phyloP scores from a whole-genome alignment of 2,329 filamentous ascomycete genomes.

The Fusarium equiseti region DNA sequence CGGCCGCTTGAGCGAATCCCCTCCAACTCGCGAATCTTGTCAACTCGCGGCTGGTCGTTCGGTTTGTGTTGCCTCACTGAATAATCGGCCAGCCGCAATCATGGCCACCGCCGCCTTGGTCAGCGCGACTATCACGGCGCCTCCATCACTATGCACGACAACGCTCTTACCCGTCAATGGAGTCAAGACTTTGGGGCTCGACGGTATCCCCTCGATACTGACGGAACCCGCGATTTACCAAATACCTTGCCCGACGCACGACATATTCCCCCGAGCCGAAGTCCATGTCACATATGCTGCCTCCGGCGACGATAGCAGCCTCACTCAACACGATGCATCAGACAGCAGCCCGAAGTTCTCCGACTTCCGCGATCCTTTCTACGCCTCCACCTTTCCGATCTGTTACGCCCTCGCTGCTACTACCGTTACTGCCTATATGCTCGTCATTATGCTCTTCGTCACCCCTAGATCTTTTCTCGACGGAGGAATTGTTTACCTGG shows the following conservation, averaged over 20 bases:
- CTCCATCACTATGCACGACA: conserved; percentile 55
- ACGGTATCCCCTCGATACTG: conserved; percentile 67
- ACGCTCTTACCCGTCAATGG: conserved; percentile 59
- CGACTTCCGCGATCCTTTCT: conserved; percentile 87
- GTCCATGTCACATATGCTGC: conserved; percentile 56
- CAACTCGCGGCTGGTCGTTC: conserved; percentile 47
- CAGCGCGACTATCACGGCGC: conserved; percentile 47
- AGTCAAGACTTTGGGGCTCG: conserved; percentile 63
- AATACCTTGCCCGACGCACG: conserved; percentile 48
- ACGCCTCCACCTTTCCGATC: conserved; percentile 91
- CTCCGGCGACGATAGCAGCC: conserved; percentile 52
- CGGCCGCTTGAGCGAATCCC: conserved; percentile 34
- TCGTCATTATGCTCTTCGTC: conserved; percentile 93
- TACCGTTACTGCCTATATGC: conserved; percentile 90
- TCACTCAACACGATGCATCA: conserved; percentile 47
- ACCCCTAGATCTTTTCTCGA: conserved; percentile 94
- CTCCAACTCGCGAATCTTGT: conserved; percentile 38
- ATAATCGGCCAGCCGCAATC: conserved; percentile 44
- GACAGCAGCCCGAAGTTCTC: conserved; percentile 61
- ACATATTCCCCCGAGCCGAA: conserved; percentile 39
- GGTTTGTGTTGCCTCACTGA: conserved; percentile 33
- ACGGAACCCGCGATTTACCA: conserved; percentile 68
- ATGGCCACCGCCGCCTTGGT: conserved; percentile 42
- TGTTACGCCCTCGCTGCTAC: conserved; percentile 92
- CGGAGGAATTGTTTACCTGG: conserved; percentile 84